A percentile compares a stretch with the other conserved stretches of the same genome.
Evolutionary conservation across 139 green algal species (phyloP).

Genomic region (Diplosphaera chodatii): DNA sequence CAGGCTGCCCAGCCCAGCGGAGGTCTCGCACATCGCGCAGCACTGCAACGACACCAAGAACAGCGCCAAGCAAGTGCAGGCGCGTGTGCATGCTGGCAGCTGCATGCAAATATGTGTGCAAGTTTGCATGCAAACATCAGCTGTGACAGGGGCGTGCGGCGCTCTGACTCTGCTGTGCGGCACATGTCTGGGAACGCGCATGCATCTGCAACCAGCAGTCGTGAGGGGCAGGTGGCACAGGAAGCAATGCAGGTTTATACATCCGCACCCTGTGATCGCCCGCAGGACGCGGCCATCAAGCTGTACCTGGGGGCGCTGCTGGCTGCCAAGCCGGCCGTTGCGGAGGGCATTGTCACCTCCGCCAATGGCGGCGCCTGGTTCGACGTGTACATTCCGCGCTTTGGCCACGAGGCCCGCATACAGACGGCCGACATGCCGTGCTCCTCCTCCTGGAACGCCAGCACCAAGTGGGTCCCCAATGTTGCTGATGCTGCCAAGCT

Average conservation of each 20-base stretch:
- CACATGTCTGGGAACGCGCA: no score
- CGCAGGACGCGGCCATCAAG: constrained; percentile 62
- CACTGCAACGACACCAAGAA: constrained; percentile 83
- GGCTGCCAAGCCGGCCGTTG: constrained; percentile 30
- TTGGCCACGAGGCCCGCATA: constrained; percentile 59
- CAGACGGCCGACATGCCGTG: constrained; percentile 23
- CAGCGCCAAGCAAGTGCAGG: constrained; percentile 41
- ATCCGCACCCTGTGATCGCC: no score
- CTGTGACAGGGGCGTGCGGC: no score
- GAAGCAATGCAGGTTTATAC: constrained; percentile 24
- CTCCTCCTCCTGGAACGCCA: constrained; percentile 4
- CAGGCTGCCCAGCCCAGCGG: constrained; percentile 18
- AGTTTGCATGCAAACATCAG: no score
- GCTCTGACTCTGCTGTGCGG: no score
- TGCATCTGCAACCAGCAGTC: neutral
- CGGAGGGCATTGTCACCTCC: constrained; percentile 45
- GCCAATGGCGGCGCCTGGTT: constrained; percentile 70
- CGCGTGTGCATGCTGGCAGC: neutral
- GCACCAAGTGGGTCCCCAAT: neutral
- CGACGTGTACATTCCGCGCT: constrained; percentile 63
- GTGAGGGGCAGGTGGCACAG: constrained; percentile 31
- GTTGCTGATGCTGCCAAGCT: no score
- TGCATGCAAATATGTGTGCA: neutral
- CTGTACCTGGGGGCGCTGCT: constrained; percentile 81
- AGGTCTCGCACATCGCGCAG: constrained; percentile 37